Evolutionary conservation across 495 filamentous ascomycete genomes (phyloP).

Genomic region (Delitschia confertaspora): DNA sequence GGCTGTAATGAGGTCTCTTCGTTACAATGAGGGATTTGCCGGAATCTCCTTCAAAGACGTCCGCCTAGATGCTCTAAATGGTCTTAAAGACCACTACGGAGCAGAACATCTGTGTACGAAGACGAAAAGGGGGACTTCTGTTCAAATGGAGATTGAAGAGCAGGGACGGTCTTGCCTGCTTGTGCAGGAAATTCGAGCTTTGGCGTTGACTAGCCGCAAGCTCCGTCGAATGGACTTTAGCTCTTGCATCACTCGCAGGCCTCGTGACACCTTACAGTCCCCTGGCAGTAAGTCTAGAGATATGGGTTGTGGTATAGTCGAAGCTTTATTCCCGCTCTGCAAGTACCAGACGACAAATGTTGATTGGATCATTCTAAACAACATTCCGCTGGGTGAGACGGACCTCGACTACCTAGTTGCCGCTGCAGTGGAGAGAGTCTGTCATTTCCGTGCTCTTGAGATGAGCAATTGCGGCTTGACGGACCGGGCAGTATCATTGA

Average conservation of each 20-base stretch:
- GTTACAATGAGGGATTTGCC: constrained; percentile 86
- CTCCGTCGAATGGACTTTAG: constrained; percentile 58
- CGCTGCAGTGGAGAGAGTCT: constrained; percentile 52
- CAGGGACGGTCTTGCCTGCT: constrained; percentile 53
- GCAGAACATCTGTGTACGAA: constrained; percentile 52
- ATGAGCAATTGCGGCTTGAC: constrained; percentile 68
- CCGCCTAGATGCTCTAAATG: constrained; percentile 58
- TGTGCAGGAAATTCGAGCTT: constrained; percentile 63
- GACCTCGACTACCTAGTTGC: constrained; percentile 68
- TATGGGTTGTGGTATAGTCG: constrained; percentile 66
- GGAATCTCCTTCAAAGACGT: constrained; percentile 76
- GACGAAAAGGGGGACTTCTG: constrained; percentile 47
- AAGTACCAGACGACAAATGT: constrained; percentile 63
- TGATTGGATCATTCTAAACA: constrained; percentile 72
- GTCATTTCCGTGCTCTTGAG: constrained; percentile 71
- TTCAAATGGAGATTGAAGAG: constrained; percentile 51
- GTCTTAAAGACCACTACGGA: constrained; percentile 51
- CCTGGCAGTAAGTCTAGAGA: constrained; percentile 47
- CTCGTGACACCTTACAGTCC: constrained; percentile 41
- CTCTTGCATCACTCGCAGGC: constrained; percentile 45
- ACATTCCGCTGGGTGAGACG: constrained; percentile 72
- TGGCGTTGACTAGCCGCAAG: constrained; percentile 57
- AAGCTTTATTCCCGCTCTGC: constrained; percentile 70
- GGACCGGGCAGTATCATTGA: constrained; percentile 46
- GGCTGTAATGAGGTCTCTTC: constrained; percentile 74